Base-by-base conservation (phyloP, 306 rosid genomes). In the Heteromeles arbutifolia region DNA sequence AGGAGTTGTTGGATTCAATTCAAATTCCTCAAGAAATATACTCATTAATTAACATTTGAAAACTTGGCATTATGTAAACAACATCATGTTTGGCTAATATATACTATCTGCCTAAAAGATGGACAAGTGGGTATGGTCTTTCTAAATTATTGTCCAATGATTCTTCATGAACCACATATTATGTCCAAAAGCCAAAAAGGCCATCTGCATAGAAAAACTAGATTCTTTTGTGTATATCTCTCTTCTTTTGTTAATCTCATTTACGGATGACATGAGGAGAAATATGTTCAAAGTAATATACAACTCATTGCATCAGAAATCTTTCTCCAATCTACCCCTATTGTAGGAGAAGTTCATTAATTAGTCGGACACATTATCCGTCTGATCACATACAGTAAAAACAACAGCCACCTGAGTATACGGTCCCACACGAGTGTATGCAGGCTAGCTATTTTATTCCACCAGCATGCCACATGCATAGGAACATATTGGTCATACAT, bases 381-480 rank as follows among this genome's bases (percentile, higher is more conserved):
- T 48, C 3, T 3, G 8, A 48, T 2, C 21, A 48, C 0, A 5
- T 1, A 48, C 53, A 17, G 21, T 11, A 45, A 14, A 2, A 14
- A 4, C 19, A 2, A 48, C 19, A 15, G 19, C 53, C 53, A 1
- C 19, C 53, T 1, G 1, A 14, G 0, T 4, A 48, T 14, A 14
- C 8, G 54, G 21, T 50, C 54, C 19, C 18, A 5, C 21, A 50
- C 21, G 21, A 50, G 8, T 48, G 29, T 68, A 24, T 6, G 34
- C 10, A 17, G 8, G 50, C 28, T 34, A 10, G 3, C 1, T 10
- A 34, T 32, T 37, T 65, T 65, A 11, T 17, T 34, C 5, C 69
- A 74, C 45, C 44, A 61, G 45, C 77, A 61, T 62, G 31, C 32
- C 77, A 61, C 69, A 61, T 73, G 69, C 77, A 18, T 18, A 17